A percentile compares a stretch with the other conserved stretches of the same genome.
Conservation (phyloP, 225 moss, liverwort and hornwort species). For the Polytrichum commune region DNA sequence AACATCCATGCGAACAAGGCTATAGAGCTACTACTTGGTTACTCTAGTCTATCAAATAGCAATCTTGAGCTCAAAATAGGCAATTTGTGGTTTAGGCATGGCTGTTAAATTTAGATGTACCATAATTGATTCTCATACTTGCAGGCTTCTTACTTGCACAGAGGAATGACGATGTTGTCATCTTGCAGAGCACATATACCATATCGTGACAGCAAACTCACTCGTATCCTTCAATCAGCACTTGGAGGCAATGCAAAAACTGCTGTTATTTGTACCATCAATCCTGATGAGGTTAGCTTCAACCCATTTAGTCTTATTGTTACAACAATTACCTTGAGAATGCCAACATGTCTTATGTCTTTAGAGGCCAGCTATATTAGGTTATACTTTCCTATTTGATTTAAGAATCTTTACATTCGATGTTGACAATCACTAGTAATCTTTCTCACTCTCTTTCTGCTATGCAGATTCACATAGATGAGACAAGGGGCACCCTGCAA, state of each 20-base stretch:
- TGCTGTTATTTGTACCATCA: constrained; percentile 90
- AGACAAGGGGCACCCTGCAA: constrained; percentile 89
- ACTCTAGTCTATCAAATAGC: too few species aligned
- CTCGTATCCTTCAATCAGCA: constrained; percentile 89
- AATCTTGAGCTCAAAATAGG: too few species aligned
- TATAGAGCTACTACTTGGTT: too few species aligned
- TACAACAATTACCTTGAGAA: background rate
- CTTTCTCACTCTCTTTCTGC: background rate
- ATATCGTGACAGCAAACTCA: constrained; percentile 91
- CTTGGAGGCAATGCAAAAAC: constrained; percentile 96
- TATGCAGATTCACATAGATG: constrained; percentile 80
- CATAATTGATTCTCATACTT: too few species aligned
- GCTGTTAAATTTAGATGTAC: too few species aligned
- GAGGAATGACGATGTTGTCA: background rate
- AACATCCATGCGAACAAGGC: too few species aligned
- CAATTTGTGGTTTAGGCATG: too few species aligned
- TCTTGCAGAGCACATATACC: constrained; percentile 77
- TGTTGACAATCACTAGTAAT: too few species aligned
- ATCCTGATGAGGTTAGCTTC: constrained; percentile 75
- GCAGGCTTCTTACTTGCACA: background rate
- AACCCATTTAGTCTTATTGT: background rate
- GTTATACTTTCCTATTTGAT: too few species aligned
- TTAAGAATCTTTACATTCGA: too few species aligned
- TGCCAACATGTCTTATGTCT: background rate
- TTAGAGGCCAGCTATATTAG: too few species aligned